Percentiles rank a stretch among this genome's conserved stretches.
phyloP scores from a whole-genome alignment of 1,139 yeast genomes.

The Debaryomyces singareniensis region DNA sequence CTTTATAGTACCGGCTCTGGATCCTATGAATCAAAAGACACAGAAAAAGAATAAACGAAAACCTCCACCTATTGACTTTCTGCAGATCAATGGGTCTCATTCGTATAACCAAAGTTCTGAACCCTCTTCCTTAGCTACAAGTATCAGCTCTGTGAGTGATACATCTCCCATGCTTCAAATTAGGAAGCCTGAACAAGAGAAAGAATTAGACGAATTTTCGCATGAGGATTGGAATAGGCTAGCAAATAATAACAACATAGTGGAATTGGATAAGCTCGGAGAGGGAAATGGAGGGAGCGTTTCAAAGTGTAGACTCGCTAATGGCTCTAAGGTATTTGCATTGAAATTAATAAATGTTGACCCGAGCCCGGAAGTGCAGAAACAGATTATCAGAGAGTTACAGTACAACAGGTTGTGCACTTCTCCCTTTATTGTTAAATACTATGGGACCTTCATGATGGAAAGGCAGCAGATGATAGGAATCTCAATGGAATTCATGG shows the following conservation, averaged over 20 bases:
- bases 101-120: conserved; percentile 8
- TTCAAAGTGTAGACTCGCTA: conserved; percentile 57
- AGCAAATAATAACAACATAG: conserved; percentile 52
- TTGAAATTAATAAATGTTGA: conserved; percentile 72
- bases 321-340: conserved; percentile 67
- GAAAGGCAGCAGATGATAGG: conserved; percentile 70
- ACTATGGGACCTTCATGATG: conserved; percentile 85
- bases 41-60: conserved; percentile 14
- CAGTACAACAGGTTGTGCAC: conserved; percentile 80
- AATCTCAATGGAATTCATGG: conserved; percentile 97
- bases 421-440: conserved; percentile 80
- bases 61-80: conserved; percentile 41
- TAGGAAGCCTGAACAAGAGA: conserved; percentile 1
- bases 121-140: conserved; percentile 5
- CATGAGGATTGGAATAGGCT: conserved; percentile 74
- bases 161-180: background rate
- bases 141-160: conserved; percentile 2
- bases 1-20: background rate
- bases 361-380: conserved; percentile 77
- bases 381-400: conserved; percentile 80
- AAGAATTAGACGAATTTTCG: conserved; percentile 49
- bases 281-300: conserved; percentile 97
- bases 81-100: conserved; percentile 27
- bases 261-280: conserved; percentile 66
- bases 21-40: background rate